A percentile compares a stretch with the other conserved stretches of the same genome.
Evolutionary conservation across 495 filamentous ascomycete genomes (phyloP).

Genomic region (Venustampulla echinocandica): DNA sequence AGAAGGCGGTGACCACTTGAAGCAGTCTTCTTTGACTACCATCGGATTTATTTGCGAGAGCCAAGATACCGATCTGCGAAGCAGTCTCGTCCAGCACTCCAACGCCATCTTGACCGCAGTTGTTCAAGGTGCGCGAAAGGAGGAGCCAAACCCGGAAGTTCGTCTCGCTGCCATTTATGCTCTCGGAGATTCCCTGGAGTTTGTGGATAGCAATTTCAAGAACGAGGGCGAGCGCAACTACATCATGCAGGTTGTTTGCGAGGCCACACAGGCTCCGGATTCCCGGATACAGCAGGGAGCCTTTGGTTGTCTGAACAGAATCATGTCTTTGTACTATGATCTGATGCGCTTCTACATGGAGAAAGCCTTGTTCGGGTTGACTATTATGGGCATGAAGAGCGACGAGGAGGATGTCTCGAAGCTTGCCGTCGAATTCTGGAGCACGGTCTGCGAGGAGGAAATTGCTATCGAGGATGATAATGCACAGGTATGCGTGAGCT

Average conservation of each 20-base stretch:
- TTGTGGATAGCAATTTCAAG: constrained; percentile 95
- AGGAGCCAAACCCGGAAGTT: constrained; percentile 84
- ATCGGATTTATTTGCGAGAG: constrained; percentile 98
- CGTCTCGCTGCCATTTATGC: constrained; percentile 87
- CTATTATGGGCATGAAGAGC: constrained; percentile 98
- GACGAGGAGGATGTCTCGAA: constrained; percentile 97
- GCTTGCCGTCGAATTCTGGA: constrained; percentile 98
- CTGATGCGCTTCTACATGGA: constrained; percentile 99
- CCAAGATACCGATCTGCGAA: constrained; percentile 77
- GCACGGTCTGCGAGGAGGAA: constrained; percentile 97
- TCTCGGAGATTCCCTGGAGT: constrained; percentile 94
- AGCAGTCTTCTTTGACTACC: constrained; percentile 86
- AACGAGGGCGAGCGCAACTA: constrained; percentile 98
- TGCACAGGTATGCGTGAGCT: constrained; percentile 49
- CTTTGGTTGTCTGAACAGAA: constrained; percentile 93
- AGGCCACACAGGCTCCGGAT: constrained; percentile 90
- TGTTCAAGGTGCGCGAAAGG: constrained; percentile 92
- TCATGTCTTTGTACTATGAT: constrained; percentile 97
- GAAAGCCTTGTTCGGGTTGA: constrained; percentile 95
- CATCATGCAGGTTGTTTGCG: constrained; percentile 99
- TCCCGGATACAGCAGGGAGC: constrained; percentile 86
- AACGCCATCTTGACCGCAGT: constrained; percentile 97
- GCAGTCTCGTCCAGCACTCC: constrained; percentile 73
- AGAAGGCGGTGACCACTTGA: constrained; percentile 71
- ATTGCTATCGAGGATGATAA: constrained; percentile 97